Conservation (phyloP, 257 asterid species). For the Prunella vulgaris region DNA sequence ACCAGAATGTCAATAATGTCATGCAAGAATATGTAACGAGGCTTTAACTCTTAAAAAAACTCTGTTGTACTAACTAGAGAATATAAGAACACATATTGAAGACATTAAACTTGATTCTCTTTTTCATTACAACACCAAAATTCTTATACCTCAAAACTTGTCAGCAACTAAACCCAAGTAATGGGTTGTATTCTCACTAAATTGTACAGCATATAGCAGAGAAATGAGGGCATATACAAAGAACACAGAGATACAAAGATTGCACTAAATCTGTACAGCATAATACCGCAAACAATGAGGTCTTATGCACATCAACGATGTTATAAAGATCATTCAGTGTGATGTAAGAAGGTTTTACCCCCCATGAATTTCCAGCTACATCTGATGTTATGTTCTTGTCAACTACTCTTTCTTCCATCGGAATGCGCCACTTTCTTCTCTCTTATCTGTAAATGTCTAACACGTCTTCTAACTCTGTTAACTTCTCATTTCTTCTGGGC, state of each 20-base stretch:
- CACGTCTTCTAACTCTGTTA: background rate
- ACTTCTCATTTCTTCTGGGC: background rate
- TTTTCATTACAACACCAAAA: background rate
- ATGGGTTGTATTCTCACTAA: background rate
- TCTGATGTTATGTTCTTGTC: conserved; percentile 9
- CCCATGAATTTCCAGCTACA: conserved; percentile 5
- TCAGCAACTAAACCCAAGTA: background rate
- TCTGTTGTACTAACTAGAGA: background rate
- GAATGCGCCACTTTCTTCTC: background rate
- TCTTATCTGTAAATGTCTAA: background rate
- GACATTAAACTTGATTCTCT: background rate
- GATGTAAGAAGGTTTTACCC: conserved; percentile 14
- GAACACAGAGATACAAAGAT: background rate
- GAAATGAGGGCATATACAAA: background rate
- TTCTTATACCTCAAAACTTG: background rate
- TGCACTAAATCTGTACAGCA: background rate
- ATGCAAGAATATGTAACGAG: background rate
- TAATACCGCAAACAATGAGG: background rate
- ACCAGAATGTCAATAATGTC: background rate
- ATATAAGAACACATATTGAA: background rate
- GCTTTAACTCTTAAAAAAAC: background rate
- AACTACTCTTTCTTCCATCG: conserved; percentile 7
- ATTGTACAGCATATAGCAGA: conserved; percentile 4
- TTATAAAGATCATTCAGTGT: background rate
- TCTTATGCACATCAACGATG: background rate